Percentiles rank a stretch among this genome's conserved stretches.
phyloP scores from a whole-genome alignment of 768 basidiomycete species.

The Rhizopogon salebrosus region DNA sequence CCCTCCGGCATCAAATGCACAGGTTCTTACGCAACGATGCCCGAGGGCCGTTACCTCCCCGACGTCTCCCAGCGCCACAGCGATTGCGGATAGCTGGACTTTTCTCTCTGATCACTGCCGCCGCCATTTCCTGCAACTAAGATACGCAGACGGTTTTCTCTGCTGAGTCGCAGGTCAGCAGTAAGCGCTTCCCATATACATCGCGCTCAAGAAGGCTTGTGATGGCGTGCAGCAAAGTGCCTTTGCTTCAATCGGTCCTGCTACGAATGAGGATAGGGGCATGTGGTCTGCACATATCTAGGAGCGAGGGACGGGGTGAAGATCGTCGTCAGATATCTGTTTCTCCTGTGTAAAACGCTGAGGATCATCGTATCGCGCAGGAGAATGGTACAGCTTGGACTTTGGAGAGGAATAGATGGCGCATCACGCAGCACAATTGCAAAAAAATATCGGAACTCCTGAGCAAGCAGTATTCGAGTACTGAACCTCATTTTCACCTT shows the following conservation, averaged over 20 bases:
- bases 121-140: conserved; percentile 24
- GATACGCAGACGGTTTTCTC: conserved; percentile 24
- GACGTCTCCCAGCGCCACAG: neutral
- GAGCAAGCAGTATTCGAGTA: conserved; percentile 17
- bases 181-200: conserved; percentile 17
- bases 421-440: conserved; percentile 34
- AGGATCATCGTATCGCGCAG: conserved; percentile 1
- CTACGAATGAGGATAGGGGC: neutral
- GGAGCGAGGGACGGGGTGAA: neutral
- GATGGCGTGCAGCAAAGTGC: neutral
- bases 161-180: conserved; percentile 30
- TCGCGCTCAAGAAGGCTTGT: neutral
- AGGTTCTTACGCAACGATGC: neutral
- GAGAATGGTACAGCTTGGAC: conserved; percentile 34
- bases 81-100: neutral
- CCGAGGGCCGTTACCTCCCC: neutral
- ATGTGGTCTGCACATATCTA: neutral
- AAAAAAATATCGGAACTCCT: conserved; percentile 29
- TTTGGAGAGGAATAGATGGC: conserved; percentile 33
- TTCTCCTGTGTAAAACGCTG: neutral
- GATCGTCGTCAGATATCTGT: neutral
- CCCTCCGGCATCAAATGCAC: neutral
- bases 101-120: conserved; percentile 4
- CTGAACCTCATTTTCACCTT: neutral
- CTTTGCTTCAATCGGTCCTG: neutral